Base-by-base conservation (phyloP, 2,329 filamentous ascomycete genomes). In the Stagonosporopsis cucurbitacearum region DNA sequence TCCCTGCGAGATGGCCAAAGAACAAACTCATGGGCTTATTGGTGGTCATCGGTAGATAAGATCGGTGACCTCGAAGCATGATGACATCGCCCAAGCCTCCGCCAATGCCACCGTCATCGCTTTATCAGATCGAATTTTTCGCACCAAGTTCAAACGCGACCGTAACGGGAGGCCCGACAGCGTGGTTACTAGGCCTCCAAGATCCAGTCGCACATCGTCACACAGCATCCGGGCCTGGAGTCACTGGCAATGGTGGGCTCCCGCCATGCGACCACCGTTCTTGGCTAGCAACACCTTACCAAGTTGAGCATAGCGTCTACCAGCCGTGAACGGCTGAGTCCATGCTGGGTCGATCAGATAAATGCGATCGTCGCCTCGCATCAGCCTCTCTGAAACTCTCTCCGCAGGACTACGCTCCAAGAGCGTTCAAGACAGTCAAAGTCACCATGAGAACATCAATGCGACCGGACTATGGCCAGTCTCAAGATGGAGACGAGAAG, bases 321-420 rank as follows among this genome's bases (percentile, higher is more conserved):
- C 47, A 25, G 30, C 46, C 47, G 53, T 47, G 36, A 46, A 55
- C 53, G 41, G 46, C 28, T 41, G 46, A 36, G 46, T 25, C 23
- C 23, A 46, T 13, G 40, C 53, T 46, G 36, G 17, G 30, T 36
- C 42, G 50, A 60, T 60, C 58, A 57, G 58, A 60, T 60, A 60
- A 60, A 57, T 28, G 19, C 26, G 48, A 44, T 50, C 36, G 39
- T 35, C 22, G 32, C 51, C 52, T 17, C 28, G 35, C 46, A 22
- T 55, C 40, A 50, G 46, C 17, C 33, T 54, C 35, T 19, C 28
- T 15, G 20, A 45, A 30, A 40, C 26, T 26, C 22, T 28, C 15
- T 36, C 28, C 26, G 15, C 11, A 25, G 13, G 20, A 30, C 30
- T 41, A 15, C 32, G 36, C 17, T n/a, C n/a, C n/a, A 35, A 20